Conservation (phyloP, 2,329 filamentous ascomycete genomes). For the Tolypocladium capitatum region DNA sequence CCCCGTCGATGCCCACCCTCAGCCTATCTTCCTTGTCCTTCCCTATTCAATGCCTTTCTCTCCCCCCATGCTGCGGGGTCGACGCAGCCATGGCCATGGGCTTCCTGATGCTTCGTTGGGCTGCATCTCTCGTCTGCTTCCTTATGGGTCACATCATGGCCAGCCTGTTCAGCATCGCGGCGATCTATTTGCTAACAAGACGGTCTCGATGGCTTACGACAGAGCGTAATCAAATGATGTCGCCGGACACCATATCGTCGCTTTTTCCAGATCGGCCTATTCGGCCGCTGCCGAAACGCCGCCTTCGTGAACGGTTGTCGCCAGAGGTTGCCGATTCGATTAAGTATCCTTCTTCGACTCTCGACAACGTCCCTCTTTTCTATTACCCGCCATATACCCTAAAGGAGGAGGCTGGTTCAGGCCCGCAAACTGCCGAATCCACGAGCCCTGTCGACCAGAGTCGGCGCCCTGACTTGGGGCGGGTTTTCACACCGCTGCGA, state of each 20-base stretch:
- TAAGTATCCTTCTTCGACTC: constrained; percentile 65
- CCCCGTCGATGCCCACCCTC: constrained; percentile 15
- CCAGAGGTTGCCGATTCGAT: constrained; percentile 74
- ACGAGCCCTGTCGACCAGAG: constrained; percentile 10
- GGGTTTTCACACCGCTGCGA: constrained; percentile 13
- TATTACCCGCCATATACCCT: constrained; percentile 40
- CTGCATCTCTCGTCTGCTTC: constrained; percentile 1
- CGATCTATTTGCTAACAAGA: constrained; percentile 16
- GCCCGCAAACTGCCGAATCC: constrained; percentile 7
- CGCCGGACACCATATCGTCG: constrained; percentile 63
- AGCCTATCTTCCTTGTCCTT: constrained; percentile 1
- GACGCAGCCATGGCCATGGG: neutral
- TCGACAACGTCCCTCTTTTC: constrained; percentile 60
- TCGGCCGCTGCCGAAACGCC: constrained; percentile 78
- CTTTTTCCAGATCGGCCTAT: constrained; percentile 85
- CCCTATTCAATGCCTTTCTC: constrained; percentile 1
- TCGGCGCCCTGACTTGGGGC: constrained; percentile 11
- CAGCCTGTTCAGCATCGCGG: constrained; percentile 5
- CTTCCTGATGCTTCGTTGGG: constrained; percentile 1
- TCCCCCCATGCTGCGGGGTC: neutral
- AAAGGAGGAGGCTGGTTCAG: constrained; percentile 28
- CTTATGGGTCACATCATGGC: constrained; percentile 5
- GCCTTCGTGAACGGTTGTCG: constrained; percentile 75
- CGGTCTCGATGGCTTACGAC: constrained; percentile 7
- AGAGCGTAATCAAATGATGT: constrained; percentile 42